Percentiles rank a stretch among this genome's conserved stretches.
phyloP scores from a whole-genome alignment of 768 basidiomycete genomes.

The Phlebiopsis gigantea region DNA sequence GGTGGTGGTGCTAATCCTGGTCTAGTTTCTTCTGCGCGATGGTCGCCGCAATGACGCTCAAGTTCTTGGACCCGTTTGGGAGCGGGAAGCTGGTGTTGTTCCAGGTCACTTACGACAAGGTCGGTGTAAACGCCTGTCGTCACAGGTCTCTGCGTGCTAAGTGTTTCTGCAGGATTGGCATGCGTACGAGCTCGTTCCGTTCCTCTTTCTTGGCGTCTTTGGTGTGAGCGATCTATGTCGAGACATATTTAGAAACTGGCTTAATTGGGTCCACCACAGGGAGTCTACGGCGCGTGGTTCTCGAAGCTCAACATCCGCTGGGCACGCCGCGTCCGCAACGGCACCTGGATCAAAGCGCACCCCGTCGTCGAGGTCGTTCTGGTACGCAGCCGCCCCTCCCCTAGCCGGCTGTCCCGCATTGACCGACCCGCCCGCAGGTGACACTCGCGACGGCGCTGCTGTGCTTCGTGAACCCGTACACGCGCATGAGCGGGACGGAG shows the following conservation, averaged over 20 bases:
- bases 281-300: constrained; percentile 91
- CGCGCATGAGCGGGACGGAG: constrained; percentile 93
- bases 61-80: constrained; percentile 92
- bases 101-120: constrained; percentile 86
- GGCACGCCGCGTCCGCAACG: constrained; percentile 76
- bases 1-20: constrained; percentile 27
- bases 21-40: constrained; percentile 95
- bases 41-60: constrained; percentile 92
- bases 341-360: constrained; percentile 74
- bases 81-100: too few relatives aligned
- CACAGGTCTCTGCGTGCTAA: background rate
- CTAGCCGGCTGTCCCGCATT: background rate
- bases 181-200: constrained; percentile 80
- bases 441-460: constrained; percentile 72
- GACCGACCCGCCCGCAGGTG: constrained; percentile 41
- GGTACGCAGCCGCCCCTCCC: constrained; percentile 37
- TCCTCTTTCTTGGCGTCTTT: constrained; percentile 81
- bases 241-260: background rate
- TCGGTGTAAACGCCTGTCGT: constrained; percentile 19
- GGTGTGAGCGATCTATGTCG: constrained; percentile 49
- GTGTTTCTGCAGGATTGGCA: constrained; percentile 75
- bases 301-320: constrained; percentile 88
- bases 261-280: constrained; percentile 39
- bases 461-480: constrained; percentile 85
- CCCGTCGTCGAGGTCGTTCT: constrained; percentile 81